phyloP scores from a whole-genome alignment of 176 grass and related monocot species.

The Cocos nucifera region DNA sequence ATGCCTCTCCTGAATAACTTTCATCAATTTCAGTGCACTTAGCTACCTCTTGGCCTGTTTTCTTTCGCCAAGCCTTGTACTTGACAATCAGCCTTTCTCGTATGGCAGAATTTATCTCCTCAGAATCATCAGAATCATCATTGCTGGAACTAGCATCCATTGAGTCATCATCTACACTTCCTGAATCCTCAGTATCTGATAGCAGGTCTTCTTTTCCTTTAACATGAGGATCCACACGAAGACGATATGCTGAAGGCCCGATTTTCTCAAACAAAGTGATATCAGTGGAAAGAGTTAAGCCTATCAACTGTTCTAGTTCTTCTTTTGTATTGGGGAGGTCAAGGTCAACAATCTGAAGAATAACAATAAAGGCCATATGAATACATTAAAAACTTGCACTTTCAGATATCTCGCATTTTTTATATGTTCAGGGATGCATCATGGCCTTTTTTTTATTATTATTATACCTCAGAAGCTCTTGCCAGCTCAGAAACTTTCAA shows the following conservation, averaged over 20 bases:
- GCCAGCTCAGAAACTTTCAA: conserved; percentile 66
- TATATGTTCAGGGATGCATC: too few species aligned
- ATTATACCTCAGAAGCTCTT: conserved; percentile 51
- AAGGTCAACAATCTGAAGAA: conserved; percentile 63
- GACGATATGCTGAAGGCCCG: conserved; percentile 66
- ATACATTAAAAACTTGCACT: too few species aligned
- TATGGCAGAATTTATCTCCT: conserved; percentile 34
- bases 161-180: conserved; percentile 64
- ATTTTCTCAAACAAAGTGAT: conserved; percentile 99
- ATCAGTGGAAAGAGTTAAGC: conserved; percentile 86
- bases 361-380: too few species aligned
- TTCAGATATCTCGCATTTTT: too few species aligned
- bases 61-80: conserved; percentile 24
- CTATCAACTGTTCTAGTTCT: conserved; percentile 57
- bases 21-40: conserved; percentile 93
- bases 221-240: conserved; percentile 78
- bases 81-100: conserved; percentile 32
- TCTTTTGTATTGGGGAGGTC: conserved; percentile 28
- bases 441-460: too few species aligned
- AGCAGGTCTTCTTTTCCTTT: conserved; percentile 63
- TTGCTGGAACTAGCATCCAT: conserved; percentile 19
- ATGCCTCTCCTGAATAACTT: conserved; percentile 77
- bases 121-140: conserved; percentile 35
- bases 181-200: conserved; percentile 75
- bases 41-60: conserved; percentile 24